Percentiles rank a stretch among this genome's conserved stretches.
These are phyloP conservation scores for Saturnispora serradocipensis DNA, from an alignment of 805 yeast species.

Conservation along the genomic window DNA sequence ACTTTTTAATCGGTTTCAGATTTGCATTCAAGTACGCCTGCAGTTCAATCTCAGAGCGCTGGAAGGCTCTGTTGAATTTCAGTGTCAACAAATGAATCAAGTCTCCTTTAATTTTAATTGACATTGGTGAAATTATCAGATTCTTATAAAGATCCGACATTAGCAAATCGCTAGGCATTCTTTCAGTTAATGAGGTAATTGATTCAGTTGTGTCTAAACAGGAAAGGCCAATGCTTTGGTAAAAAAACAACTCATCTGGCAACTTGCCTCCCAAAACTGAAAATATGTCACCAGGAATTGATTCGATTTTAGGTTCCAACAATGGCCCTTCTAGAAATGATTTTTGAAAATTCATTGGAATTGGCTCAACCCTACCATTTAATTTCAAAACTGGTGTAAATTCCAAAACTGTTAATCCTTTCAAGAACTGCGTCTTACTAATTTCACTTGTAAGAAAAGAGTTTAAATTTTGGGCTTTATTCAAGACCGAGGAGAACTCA, in stretches of 20 bases:
- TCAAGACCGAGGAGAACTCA: background rate
- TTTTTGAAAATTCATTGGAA: constrained; percentile 18
- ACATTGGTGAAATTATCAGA: constrained; percentile 38
- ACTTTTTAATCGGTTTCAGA: background rate
- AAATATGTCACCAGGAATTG: constrained; percentile 71
- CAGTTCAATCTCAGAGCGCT: constrained; percentile 54
- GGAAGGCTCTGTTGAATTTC: constrained; percentile 75
- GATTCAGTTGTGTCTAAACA: constrained; percentile 57
- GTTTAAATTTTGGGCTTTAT: background rate
- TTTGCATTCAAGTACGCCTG: constrained; percentile 28
- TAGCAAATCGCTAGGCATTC: constrained; percentile 61
- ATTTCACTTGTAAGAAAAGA: constrained; percentile 22
- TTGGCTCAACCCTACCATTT: constrained; percentile 61
- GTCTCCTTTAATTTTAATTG: constrained; percentile 46
- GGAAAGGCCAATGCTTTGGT: constrained; percentile 68
- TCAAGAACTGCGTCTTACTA: constrained; percentile 42
- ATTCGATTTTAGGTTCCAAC: constrained; percentile 13
- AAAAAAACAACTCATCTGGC: constrained; percentile 79
- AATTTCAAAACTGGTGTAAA: constrained; percentile 65
- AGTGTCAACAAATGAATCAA: constrained; percentile 62
- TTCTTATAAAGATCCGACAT: constrained; percentile 44
- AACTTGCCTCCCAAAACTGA: constrained; percentile 75
- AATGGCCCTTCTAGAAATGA: constrained; percentile 16
- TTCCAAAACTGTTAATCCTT: constrained; percentile 59
- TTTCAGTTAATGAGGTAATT: constrained; percentile 50